Conservation (phyloP, 2,329 filamentous ascomycete genomes). For the Drechslera avenae region DNA sequence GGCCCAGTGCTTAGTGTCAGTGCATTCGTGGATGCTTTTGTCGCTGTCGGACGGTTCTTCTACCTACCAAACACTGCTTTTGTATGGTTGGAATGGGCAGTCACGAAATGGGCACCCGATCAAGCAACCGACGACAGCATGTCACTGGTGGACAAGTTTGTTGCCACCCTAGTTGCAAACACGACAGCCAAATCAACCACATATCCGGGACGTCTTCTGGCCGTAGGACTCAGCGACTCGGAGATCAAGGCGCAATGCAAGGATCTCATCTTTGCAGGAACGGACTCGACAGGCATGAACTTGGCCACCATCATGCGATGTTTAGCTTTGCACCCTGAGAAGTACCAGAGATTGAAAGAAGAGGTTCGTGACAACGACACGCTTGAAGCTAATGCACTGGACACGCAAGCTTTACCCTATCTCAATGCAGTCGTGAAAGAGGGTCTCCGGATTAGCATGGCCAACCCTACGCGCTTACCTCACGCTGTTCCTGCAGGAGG, state of each 20-base stretch:
- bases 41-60: constrained; percentile 61
- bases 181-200: constrained; percentile 45
- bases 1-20: constrained; percentile 46
- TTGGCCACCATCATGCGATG: constrained; percentile 30
- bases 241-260: constrained; percentile 60
- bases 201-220: constrained; percentile 57
- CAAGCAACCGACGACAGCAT: constrained; percentile 44
- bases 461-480: constrained; percentile 40
- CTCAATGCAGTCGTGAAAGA: constrained; percentile 55
- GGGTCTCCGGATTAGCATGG: constrained; percentile 52
- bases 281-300: constrained; percentile 39
- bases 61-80: constrained; percentile 56
- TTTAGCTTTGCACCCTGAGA: constrained; percentile 24
- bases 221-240: constrained; percentile 49
- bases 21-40: constrained; percentile 61
- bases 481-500: constrained; percentile 36
- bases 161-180: constrained; percentile 47
- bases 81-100: constrained; percentile 46
- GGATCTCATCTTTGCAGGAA: constrained; percentile 51
- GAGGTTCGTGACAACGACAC: constrained; percentile 26
- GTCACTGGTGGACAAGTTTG: constrained; percentile 52
- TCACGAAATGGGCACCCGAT: constrained; percentile 45
- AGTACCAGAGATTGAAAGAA: constrained; percentile 25
- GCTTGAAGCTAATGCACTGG: constrained; percentile 14
- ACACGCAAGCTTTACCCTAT: constrained; percentile 47